Base-by-base conservation (phyloP, 1,284 basidiomycete species). In the Coniophora puteana region DNA sequence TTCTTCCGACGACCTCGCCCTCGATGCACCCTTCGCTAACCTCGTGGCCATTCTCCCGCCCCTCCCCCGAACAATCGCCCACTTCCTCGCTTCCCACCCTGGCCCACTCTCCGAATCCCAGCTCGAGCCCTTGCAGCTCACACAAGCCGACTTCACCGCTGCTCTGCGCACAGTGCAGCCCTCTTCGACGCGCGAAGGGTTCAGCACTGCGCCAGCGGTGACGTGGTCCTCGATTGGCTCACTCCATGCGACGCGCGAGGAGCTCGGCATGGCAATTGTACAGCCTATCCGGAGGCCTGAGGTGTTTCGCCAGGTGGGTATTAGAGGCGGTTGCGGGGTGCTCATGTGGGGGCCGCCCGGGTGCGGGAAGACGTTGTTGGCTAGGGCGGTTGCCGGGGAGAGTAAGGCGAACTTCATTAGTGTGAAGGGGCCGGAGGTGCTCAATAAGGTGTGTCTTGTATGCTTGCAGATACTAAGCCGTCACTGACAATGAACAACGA, bases 341-440 rank as follows among this genome's bases (percentile, higher is more conserved):
- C 69, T 98, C 16, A 69, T 98, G n/a, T 99, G 94, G 95, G 95
- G 95, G 13, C 95, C 95, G 8, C 95, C 95, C 0, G 95, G 95
- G 4, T 98, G 95, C 58, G 94, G 95, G 8, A 98, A 98, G 67
- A 99, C 95, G 0, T 61, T 98, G 16, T 69, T 98, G 6, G 95
- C 95, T 1, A 98, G 97, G 63, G 95, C 95, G 1, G 94, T 98
- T 2, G 95, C 95, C 8, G 97, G 93, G 62, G 94, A 97, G 66
- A 88, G 82, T 40, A 72, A 80, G 44, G 95, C 94, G 18, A 98
- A 95, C 65, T 98, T 98, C 53, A 97, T 99, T 55, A 93, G 89
- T 52, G 90, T 99, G 43, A 99, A 98, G 58, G 96, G 95, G 0
- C 95, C 95, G 0, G 95, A 99, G 59, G 59, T 99, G 45, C 70